Conservation (phyloP, 768 basidiomycete genomes). For the Cubamyces lactineus region DNA sequence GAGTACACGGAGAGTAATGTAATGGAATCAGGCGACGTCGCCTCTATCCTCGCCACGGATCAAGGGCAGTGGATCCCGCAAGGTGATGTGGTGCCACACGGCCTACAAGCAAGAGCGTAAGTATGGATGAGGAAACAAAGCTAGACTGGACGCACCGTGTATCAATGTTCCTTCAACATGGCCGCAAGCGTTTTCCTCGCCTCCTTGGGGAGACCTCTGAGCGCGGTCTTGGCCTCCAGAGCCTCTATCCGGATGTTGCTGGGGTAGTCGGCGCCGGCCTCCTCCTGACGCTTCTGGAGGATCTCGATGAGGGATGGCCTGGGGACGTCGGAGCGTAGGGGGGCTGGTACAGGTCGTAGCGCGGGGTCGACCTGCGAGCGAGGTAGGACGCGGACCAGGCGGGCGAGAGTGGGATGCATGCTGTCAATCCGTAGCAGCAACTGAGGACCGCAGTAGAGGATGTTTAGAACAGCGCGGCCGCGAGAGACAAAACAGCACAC, state of each 20-base stretch:
- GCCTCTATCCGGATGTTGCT: conserved; percentile 56
- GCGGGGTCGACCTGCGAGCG: conserved; percentile 36
- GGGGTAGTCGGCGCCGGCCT: conserved; percentile 46
- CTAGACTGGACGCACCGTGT: neutral
- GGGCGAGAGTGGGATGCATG: conserved; percentile 39
- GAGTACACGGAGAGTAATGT: conserved; percentile 4
- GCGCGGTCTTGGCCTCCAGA: conserved; percentile 41
- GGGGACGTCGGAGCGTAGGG: conserved; percentile 31
- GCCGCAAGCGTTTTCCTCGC: conserved; percentile 44
- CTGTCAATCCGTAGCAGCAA: neutral
- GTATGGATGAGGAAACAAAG: neutral
- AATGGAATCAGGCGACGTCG: neutral
- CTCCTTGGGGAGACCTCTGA: conserved; percentile 43
- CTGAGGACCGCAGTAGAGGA: neutral
- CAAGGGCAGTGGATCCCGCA: too few species aligned
- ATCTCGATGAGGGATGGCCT: conserved; percentile 43
- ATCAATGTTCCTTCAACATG: conserved; percentile 38
- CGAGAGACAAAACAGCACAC: conserved; percentile 2
- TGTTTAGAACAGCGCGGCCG: neutral
- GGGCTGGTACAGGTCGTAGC: conserved; percentile 27
- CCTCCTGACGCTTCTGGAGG: conserved; percentile 44
- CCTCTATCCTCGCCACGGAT: neutral
- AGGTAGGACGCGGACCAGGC: conserved; percentile 44
- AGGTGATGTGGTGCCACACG: too few species aligned
- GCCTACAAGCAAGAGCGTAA: neutral